These are phyloP conservation scores for Phyllostachys edulis DNA, from an alignment of 176 grass and related monocot species.

Conservation along the genomic window DNA sequence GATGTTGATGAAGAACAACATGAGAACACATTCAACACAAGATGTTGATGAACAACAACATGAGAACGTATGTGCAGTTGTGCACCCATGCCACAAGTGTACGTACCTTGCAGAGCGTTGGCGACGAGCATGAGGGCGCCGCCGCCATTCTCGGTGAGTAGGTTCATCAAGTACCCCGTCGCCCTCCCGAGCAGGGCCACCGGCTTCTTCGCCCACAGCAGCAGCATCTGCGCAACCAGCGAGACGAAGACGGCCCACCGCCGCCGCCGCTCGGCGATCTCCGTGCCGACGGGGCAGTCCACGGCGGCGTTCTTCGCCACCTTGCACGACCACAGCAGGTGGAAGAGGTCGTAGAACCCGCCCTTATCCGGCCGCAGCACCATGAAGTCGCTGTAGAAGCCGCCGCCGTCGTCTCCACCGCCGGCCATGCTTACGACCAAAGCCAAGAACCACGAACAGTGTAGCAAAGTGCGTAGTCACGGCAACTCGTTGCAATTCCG, in stretches of 20 bases:
- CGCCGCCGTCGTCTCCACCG: too few relatives aligned
- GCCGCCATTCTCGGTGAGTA: conserved; percentile 59
- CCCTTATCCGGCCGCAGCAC: conserved; percentile 58
- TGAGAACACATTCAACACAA: not conserved
- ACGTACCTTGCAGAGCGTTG: conserved; percentile 54
- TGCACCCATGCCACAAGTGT: not conserved
- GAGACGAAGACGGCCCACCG: conserved; percentile 64
- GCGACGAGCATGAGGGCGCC: conserved; percentile 37
- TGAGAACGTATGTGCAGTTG: not conserved
- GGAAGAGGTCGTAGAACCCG: conserved; percentile 35
- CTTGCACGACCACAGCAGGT: conserved; percentile 51
- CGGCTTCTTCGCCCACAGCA: conserved; percentile 55
- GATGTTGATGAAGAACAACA: not conserved
- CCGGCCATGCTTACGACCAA: conserved; percentile 9
- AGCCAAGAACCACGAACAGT: not conserved
- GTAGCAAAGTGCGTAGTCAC: not conserved
- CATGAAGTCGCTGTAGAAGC: conserved; percentile 49
- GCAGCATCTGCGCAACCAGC: conserved; percentile 56
- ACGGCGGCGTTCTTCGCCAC: conserved; percentile 48
- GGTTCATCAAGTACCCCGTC: conserved; percentile 73
- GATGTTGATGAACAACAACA: not conserved
- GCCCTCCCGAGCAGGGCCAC: conserved; percentile 48
- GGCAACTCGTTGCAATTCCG: not conserved
- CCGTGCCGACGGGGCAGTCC: conserved; percentile 50
- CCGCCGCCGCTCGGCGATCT: conserved; percentile 34